Base-by-base conservation (phyloP, 2,329 filamentous ascomycete species). In the Trichoderma asperellum region DNA sequence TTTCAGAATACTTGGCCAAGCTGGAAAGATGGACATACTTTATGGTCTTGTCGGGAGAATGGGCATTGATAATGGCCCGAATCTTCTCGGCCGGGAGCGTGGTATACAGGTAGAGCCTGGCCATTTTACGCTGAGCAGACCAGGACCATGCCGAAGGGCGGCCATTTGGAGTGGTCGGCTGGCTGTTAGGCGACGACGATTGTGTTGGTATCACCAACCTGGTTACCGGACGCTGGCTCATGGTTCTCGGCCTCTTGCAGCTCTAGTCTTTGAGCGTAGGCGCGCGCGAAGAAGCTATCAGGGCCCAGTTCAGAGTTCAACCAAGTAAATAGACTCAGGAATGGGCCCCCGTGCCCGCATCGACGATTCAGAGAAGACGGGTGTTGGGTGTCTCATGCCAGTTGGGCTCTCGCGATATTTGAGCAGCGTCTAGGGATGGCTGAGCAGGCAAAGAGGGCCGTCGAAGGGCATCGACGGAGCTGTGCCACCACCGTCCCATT, bases 101-200 rank as follows among this genome's bases (percentile, higher is more conserved):
- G 0, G 86, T 88, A 73, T 86, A 88, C 68, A 88, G 77, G 71
- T 89, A 89, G 8, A 89, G 82, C 8, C 86, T 81, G 8, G 84
- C 81, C 68, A 89, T 79, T 75, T 85, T 86, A 53, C 87, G 82
- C 72, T 84, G 83, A 5, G 84, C 82, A 2, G 84, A 83, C 16
- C 81, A 76, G 11, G 82, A 87, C 87, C 87, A 89, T 72, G 87
- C 82, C 52, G 85, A 83, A 2, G 87, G 87, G 16, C 87, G 84
- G 16, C 87, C 87, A 49, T 76, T 77, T 70, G 73, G 75, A 68
- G 55, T 76, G 67, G 75, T 77, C 5, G 75, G 74, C 35, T 74
- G 53, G 21, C 56, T 40, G 67, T 24, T 35, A 27, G 70, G 70
- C 18, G 58, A 70, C 16, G 53, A 24, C 8, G 68, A 35, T 27